A percentile compares a stretch with the other conserved stretches of the same genome.
phyloP scores from a whole-genome alignment of 352 stramenopile species.

The Elongisporangium senticosum region DNA sequence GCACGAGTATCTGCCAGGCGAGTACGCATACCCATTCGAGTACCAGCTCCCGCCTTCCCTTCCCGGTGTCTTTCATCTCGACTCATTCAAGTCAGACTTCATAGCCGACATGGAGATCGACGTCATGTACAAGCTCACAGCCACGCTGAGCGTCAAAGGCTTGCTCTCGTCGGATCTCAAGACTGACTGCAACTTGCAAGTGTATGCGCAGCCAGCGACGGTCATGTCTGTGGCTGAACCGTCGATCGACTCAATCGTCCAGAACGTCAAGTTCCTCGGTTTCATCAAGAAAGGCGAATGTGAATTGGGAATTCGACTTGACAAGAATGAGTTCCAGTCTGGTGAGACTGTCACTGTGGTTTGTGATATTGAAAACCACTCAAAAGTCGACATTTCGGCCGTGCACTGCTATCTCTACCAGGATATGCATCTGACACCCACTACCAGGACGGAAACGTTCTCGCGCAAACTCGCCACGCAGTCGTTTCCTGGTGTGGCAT shows the following conservation, averaged over 20 bases:
- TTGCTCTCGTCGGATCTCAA: slow-evolving; percentile 62
- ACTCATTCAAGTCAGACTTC: slow-evolving; percentile 33
- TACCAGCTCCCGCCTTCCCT: slow-evolving; percentile 46
- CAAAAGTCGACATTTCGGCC: no score
- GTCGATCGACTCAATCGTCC: slow-evolving; percentile 27
- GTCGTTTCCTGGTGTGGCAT: no score
- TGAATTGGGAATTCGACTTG: slow-evolving; percentile 52
- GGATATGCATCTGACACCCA: no score
- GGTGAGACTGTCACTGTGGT: slow-evolving; percentile 55
- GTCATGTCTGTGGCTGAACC: slow-evolving; percentile 39
- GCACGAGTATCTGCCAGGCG: slow-evolving; percentile 26
- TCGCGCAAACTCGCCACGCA: no score
- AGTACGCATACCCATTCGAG: slow-evolving; percentile 64
- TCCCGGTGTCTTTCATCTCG: slow-evolving; percentile 43
- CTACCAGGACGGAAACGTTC: no score
- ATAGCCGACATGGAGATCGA: slow-evolving; percentile 40
- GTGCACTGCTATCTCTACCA: no score
- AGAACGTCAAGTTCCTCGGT: slow-evolving; percentile 50
- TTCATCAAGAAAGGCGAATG: slow-evolving; percentile 54
- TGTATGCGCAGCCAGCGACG: slow-evolving; percentile 14
- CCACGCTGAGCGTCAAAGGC: slow-evolving; percentile 52
- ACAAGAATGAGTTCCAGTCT: slow-evolving; percentile 67
- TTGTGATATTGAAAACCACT: slow-evolving; percentile 51
- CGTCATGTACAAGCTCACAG: slow-evolving; percentile 80
- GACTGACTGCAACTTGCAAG: slow-evolving; percentile 41